Conservation (phyloP, 306 rosid genomes). For the Heteromeles arbutifolia region DNA sequence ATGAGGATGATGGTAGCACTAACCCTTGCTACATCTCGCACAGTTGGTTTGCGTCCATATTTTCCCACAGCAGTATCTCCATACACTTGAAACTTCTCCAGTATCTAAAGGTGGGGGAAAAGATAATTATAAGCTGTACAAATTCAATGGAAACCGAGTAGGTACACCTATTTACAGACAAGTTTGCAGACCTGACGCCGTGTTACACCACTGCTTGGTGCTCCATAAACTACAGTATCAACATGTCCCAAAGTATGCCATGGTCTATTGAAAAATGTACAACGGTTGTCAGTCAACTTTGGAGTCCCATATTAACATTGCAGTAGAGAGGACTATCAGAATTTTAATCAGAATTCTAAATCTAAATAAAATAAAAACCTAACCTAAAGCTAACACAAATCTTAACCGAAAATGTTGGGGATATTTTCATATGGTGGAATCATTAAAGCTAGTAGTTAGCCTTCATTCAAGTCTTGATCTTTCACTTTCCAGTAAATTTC, state of each 20-base stretch:
- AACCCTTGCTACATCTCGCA: constrained; percentile 85
- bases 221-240: constrained; percentile 77
- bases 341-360: background rate
- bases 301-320: background rate
- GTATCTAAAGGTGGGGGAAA: constrained; percentile 35
- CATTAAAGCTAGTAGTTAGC: background rate
- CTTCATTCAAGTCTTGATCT: background rate
- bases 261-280: constrained; percentile 52
- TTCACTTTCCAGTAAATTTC: background rate
- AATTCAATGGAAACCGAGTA: constrained; percentile 10
- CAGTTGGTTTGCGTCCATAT: constrained; percentile 64
- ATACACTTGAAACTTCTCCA: constrained; percentile 73
- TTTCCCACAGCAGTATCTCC: constrained; percentile 72
- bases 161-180: constrained; percentile 20
- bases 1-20: background rate
- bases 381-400: background rate
- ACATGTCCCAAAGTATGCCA: constrained; percentile 82
- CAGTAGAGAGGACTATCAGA: background rate
- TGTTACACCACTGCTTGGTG: constrained; percentile 58
- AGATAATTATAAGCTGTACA: background rate
- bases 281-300: constrained; percentile 16
- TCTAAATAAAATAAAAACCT: background rate
- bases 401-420: background rate
- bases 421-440: background rate
- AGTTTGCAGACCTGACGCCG: constrained; percentile 80